Evolutionary conservation across 176 grass and related monocot genomes (phyloP), one percentile per base, ranked within the genome.

Genomic region (Juncus effusus): DNA sequence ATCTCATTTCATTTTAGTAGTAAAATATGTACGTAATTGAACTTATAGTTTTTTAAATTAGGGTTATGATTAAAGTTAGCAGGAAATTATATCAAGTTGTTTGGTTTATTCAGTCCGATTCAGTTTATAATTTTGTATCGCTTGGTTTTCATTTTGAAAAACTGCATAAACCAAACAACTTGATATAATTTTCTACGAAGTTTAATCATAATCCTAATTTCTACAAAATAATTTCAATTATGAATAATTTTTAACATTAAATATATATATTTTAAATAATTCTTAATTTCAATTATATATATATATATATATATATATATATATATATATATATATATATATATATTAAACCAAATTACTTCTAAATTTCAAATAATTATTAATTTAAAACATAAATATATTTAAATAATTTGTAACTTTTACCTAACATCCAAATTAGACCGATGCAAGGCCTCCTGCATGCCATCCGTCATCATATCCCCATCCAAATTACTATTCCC

Each of bases 371-470:
- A 72, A 35, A 52, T 13, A 57, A 13, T 67, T 11, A 66, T 37
- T 61, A 40, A 47, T 69, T 49, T 35, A 40, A 2, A 80, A 65
- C 74, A 51, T 14, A 56, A 58, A 54, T 61, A 70, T 55, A 56
- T 13, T 63, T 12, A 38, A 59, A 56, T 49, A 6, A 13, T 70
- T 37, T 52, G 4, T 47, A 40, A 69, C 45, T 35, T 40, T n/a
- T 93, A 99, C 94, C 94, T 93, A 35, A 86, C 74, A 63, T 99
- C 94, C 88, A 99, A 78, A 78, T 76, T 99, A 49, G 88, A 99
- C 74, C 83, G 76, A 61, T 99, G 94, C 75, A 99, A 89, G 10
- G 88, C 94, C 73, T 89, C 88, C 76, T 93, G 88, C 62, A 99
- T 78, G 80, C 88, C 86, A 54, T 80, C 85, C n/a, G 82, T 89